Evolutionary conservation across 495 filamentous ascomycete genomes (phyloP), one percentile per base, ranked within the genome.

Genomic region (Astrothelium macrocarpum): DNA sequence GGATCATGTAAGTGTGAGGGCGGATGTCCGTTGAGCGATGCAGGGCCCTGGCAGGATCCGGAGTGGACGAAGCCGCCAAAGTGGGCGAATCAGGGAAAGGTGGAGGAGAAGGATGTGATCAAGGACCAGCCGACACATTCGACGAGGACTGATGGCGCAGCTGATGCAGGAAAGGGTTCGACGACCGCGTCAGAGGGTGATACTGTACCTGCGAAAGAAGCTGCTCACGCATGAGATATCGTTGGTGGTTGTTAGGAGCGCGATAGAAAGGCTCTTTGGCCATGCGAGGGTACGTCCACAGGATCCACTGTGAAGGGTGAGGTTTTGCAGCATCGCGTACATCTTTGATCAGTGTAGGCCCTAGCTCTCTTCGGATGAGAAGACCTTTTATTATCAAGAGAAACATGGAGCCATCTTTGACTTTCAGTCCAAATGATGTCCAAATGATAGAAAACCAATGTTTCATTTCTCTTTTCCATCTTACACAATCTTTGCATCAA

Each of bases 31-130:
- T 72, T 97, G 64, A 95, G 90, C 74, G 94, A 98, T 69, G 84
- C 83, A 65, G 94, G 94, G 56, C 94, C 94, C 53, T 98, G 94
- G 94, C 84, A 88, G 65, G 94, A 97, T 66, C 65, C 83, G 25
- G 75, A 88, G 75, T 93, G 87, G 89, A 84, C 79, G 49, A 72
- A 73, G 63, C 64, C 78, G 36, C 74, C 80, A 18, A 75, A 73
- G 53, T 72, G 73, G 69, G 72, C 70, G 59, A 68, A 67, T n/a
- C n/a, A n/a, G 36, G 64, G 68, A 64, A 43, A 68, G 18, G 49
- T 25, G 10, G 26, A 20, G 20, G 23, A 56, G 9, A 16, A 26
- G 25, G 29, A 56, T 56, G 49, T 56, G 5, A 56, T 56, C 25
- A 56, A 56, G 29, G 49, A 56, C 20, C 49, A 56, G 25, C 49